Evolutionary conservation across 805 yeast species (phyloP).

Genomic region (Wickerhamomyces ciferrii): DNA sequence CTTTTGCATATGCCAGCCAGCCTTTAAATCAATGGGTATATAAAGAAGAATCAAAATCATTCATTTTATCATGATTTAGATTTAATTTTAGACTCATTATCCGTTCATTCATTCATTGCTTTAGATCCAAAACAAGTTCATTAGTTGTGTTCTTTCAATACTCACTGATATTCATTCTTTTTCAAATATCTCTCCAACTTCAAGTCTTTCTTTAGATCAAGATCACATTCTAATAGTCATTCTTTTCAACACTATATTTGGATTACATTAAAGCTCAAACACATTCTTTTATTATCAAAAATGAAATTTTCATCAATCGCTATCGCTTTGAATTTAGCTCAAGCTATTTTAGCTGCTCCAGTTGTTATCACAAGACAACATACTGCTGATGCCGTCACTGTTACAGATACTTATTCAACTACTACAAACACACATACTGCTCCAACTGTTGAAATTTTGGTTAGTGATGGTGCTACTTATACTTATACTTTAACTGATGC

Average conservation of each 20-base stretch:
- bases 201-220: constrained; percentile 5
- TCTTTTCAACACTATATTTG: not conserved
- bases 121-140: not conserved
- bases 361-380: constrained; percentile 45
- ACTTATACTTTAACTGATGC: constrained; percentile 33
- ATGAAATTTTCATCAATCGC: constrained; percentile 12
- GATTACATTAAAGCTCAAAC: not conserved
- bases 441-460: constrained; percentile 33
- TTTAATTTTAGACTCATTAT: not conserved
- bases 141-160: not conserved
- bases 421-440: constrained; percentile 32
- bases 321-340: constrained; percentile 13
- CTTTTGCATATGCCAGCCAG: not conserved
- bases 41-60: not conserved
- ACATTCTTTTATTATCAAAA: not conserved
- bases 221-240: not conserved
- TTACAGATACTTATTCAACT: constrained; percentile 35
- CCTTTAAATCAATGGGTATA: not conserved
- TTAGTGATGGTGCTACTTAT: constrained; percentile 31
- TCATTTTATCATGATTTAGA: not conserved
- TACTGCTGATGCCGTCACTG: constrained; percentile 50
- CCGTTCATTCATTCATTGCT: not conserved
- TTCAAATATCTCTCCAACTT: not conserved
- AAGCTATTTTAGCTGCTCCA: constrained; percentile 28
- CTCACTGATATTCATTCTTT: constrained; percentile 1